These are phyloP conservation scores for Phytopythium mirpurense DNA, from an alignment of 352 stramenopile genomes.

Conservation along the genomic window DNA sequence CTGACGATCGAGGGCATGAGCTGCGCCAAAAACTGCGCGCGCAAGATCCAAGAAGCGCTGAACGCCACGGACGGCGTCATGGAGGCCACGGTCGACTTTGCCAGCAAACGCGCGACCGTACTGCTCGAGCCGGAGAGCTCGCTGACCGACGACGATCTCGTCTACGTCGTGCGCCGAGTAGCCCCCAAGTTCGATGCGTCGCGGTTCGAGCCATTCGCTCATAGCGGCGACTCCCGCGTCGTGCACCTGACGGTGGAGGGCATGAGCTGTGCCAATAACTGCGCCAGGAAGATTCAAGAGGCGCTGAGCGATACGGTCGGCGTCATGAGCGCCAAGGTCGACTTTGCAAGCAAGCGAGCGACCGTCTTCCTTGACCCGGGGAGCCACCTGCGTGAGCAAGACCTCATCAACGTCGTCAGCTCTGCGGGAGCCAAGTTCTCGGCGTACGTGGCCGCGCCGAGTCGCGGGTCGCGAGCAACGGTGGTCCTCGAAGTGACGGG, in stretches of 20 bases:
- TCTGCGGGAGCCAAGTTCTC: conserved; percentile 57
- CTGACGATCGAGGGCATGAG: conserved; percentile 76
- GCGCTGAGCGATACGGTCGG: conserved; percentile 52
- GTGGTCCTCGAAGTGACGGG: conserved; percentile 57
- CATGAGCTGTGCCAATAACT: conserved; percentile 80
- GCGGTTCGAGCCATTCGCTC: conserved; percentile 56
- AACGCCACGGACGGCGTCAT: conserved; percentile 45
- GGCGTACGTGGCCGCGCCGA: conserved; percentile 38
- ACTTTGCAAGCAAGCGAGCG: conserved; percentile 70
- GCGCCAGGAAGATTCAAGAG: conserved; percentile 62
- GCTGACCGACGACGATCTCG: conserved; percentile 62
- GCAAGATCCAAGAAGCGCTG: conserved; percentile 55
- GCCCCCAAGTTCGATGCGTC: conserved; percentile 51
- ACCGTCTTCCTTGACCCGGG: conserved; percentile 71
- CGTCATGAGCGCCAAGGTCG: conserved; percentile 76
- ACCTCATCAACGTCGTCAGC: conserved; percentile 63
- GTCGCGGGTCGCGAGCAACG: conserved; percentile 32
- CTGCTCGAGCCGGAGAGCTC: conserved; percentile 54
- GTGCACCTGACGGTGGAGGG: conserved; percentile 67
- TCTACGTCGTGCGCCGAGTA: conserved; percentile 43
- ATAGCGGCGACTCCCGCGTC: conserved; percentile 56
- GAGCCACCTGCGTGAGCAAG: conserved; percentile 53
- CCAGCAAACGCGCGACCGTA: conserved; percentile 61
- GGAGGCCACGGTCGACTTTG: conserved; percentile 65
- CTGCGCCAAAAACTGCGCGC: conserved; percentile 58